phyloP scores from a whole-genome alignment of 495 filamentous ascomycete species.

The Bacidia rubella region DNA sequence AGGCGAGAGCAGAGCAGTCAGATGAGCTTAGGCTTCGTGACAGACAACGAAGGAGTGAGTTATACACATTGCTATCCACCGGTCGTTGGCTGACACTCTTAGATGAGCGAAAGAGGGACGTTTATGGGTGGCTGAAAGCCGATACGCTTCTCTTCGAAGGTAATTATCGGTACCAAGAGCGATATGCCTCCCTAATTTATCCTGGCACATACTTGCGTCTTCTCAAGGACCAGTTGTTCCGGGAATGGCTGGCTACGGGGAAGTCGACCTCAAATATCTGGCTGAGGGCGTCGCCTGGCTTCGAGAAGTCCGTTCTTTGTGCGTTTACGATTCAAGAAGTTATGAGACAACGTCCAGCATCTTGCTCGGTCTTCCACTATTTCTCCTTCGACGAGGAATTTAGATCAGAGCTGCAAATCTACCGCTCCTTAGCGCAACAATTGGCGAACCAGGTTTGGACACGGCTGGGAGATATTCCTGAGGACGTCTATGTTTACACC shows the following conservation, averaged over 20 bases:
- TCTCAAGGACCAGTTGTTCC: not conserved
- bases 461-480: conserved; percentile 11
- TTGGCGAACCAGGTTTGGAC: conserved; percentile 9
- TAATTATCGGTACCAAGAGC: conserved; percentile 5
- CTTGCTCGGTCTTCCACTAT: conserved; percentile 7
- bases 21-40: conserved; percentile 1
- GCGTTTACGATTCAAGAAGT: conserved; percentile 9
- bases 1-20: conserved; percentile 1
- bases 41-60: not conserved
- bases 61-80: too few relatives aligned
- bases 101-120: not conserved
- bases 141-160: not conserved
- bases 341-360: not conserved
- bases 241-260: conserved; percentile 1
- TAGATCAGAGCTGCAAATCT: conserved; percentile 4
- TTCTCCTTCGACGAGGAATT: conserved; percentile 13
- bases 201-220: conserved; percentile 1
- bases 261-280: conserved; percentile 5
- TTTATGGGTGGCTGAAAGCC: not conserved
- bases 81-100: not conserved
- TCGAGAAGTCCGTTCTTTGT: conserved; percentile 12
- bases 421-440: conserved; percentile 9
- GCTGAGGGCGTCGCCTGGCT: conserved; percentile 10
- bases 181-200: not conserved
- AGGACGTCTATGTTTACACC: conserved; percentile 6